phyloP scores from a whole-genome alignment of 179 eudicot genomes.

The Silene vulgaris region DNA sequence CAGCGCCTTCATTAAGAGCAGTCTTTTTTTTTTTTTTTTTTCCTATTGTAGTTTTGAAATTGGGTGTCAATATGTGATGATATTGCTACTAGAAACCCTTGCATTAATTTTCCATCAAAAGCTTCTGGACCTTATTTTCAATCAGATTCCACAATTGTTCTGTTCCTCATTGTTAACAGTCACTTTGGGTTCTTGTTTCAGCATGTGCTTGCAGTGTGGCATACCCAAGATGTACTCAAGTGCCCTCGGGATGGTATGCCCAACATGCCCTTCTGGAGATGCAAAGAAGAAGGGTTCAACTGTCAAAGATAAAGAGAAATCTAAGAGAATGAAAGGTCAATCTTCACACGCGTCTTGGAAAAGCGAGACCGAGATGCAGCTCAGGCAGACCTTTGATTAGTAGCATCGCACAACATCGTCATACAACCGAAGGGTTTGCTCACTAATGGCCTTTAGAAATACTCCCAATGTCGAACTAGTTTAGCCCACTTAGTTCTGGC shows the following conservation, averaged over 20 bases:
- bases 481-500: background rate
- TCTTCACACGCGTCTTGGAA: conserved; percentile 96
- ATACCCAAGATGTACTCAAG: conserved; percentile 76
- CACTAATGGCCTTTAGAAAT: background rate
- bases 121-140: too few species aligned
- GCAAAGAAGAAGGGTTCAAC: conserved; percentile 74
- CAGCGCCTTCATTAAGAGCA: too few species aligned
- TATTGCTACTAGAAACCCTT: background rate
- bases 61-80: background rate
- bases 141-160: background rate
- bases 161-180: background rate
- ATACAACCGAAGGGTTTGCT: background rate
- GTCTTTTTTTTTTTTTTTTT: background rate
- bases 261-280: conserved; percentile 54
- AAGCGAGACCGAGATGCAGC: conserved; percentile 96
- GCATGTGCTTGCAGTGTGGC: conserved; percentile 88
- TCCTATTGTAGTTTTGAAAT: background rate
- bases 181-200: conserved; percentile 25
- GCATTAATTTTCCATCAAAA: background rate
- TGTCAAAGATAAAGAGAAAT: conserved; percentile 86
- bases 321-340: conserved; percentile 92
- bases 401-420: background rate
- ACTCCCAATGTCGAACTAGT: background rate
- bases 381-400: conserved; percentile 88
- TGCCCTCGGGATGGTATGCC: conserved; percentile 76